Conservation (phyloP, 2,329 filamentous ascomycete genomes). For the Dryadomyces quercivorus region DNA sequence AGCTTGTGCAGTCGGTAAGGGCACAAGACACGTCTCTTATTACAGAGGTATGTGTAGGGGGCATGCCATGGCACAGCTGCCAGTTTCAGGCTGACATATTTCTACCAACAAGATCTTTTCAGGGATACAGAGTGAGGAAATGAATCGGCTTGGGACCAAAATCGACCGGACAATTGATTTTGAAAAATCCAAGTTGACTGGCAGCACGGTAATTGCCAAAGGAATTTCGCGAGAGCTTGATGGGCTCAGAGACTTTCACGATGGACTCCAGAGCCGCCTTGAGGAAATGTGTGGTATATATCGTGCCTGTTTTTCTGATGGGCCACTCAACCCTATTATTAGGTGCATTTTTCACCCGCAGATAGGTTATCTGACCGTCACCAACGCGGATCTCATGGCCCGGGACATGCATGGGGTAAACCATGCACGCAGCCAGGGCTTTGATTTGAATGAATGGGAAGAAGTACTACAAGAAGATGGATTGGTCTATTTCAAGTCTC, state of each 20-base stretch:
- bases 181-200: constrained; percentile 57
- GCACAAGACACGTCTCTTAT: constrained; percentile 33
- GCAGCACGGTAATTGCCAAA: constrained; percentile 58
- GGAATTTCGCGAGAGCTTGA: constrained; percentile 69
- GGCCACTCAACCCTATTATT: constrained; percentile 37
- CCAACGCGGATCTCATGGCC: constrained; percentile 21
- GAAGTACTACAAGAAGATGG: constrained; percentile 62
- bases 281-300: constrained; percentile 55
- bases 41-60: neutral
- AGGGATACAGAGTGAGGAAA: constrained; percentile 37
- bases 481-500: constrained; percentile 76
- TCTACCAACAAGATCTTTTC: constrained; percentile 37
- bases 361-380: constrained; percentile 72
- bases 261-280: constrained; percentile 64
- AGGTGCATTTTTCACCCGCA: constrained; percentile 89
- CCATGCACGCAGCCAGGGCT: neutral
- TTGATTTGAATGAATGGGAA: constrained; percentile 48
- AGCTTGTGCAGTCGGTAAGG: neutral
- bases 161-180: constrained; percentile 60
- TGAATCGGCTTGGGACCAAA: constrained; percentile 32
- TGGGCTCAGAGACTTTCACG: constrained; percentile 62
- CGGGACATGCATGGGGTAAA: neutral
- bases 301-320: constrained; percentile 47
- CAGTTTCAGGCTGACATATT: neutral
- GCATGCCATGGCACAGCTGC: neutral